Evolutionary conservation across 2,329 filamentous ascomycete genomes (phyloP), one percentile per base, ranked within the genome.

Genomic region (Didymella pinodella): DNA sequence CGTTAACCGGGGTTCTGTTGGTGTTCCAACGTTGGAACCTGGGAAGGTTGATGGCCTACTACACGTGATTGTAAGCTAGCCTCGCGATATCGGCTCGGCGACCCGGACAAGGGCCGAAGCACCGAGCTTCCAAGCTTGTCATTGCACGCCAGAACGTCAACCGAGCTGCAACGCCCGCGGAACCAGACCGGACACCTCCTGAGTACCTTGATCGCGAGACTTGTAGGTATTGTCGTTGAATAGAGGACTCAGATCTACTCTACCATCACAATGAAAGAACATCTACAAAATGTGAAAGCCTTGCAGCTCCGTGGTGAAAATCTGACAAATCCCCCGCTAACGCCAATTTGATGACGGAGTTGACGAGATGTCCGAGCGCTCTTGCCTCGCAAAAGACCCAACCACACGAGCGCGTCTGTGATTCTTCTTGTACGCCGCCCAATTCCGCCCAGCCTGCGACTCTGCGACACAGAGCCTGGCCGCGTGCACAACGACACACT

Each of bases 391-490:
- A 43, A 59, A 54, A 59, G 50, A 47, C 48, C 50, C 50, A 59
- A 29, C 32, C 32, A 44, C 47, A 28, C 50, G 51, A 26, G 56
- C 56, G 50, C 40, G 41, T 46, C 47, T n/a, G 10, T 40, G 38
- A 47, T 54, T 50, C 40, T 36, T 54, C 32, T 34, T 43, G 54
- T 26, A 59, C 50, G 56, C 56, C 47, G 49, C 38, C 36, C 46
- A 43, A 41, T 44, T 44, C 14, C 55, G 60, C 52, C 47, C 40
- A 65, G 62, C 64, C 64, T 45, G 51, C 48, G 32, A 61, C 65
- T 65, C 64, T 67, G 64, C 59, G 29, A 65, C 29, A 58, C 53
- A 72, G 72, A 73, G 72, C 56, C 48, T 63, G 69, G 65, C 69
- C 57, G 56, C 43, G 45, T 57, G 55, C 41, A 54, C 49, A 53